A percentile compares a stretch with the other conserved stretches of the same genome.
These are phyloP conservation scores for Aspergillus sp. DNA, from an alignment of 2,329 filamentous ascomycete genomes.

Conservation along the genomic window DNA sequence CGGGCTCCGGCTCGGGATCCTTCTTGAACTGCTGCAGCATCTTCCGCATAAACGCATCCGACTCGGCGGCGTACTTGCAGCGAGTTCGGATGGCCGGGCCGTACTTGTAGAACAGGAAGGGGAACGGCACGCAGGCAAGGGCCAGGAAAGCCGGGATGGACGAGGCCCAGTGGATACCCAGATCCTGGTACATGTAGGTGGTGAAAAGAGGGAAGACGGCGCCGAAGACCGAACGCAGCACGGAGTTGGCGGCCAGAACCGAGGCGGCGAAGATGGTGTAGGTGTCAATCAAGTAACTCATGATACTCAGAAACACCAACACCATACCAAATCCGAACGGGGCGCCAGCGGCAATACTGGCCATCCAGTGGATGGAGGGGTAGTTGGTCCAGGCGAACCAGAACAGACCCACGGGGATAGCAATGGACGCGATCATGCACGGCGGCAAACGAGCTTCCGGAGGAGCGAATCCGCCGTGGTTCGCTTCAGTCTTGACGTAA, in stretches of 20 bases:
- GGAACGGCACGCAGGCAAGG: slow-evolving; percentile 44
- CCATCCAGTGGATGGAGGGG: slow-evolving; percentile 42
- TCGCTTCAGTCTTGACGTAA: slow-evolving; percentile 42
- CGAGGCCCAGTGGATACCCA: slow-evolving; percentile 51
- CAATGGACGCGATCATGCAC: slow-evolving; percentile 49
- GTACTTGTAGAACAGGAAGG: slow-evolving; percentile 47
- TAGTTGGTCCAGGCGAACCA: slow-evolving; percentile 62
- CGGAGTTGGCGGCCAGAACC: slow-evolving; percentile 45
- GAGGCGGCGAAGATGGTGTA: slow-evolving; percentile 46
- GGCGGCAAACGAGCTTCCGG: slow-evolving; percentile 58
- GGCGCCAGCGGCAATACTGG: slow-evolving; percentile 35
- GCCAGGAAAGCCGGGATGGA: slow-evolving; percentile 49
- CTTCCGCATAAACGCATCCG: slow-evolving; percentile 38
- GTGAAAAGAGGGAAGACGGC: slow-evolving; percentile 51
- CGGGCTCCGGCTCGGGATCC: slow-evolving; percentile 3
- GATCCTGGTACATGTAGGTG: slow-evolving; percentile 42
- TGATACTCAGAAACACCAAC: slow-evolving; percentile 40
- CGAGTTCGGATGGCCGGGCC: slow-evolving; percentile 39
- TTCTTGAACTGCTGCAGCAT: slow-evolving; percentile 28
- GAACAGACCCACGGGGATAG: slow-evolving; percentile 58
- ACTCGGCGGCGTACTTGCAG: slow-evolving; percentile 42
- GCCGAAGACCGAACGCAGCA: slow-evolving; percentile 48
- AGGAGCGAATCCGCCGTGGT: slow-evolving; percentile 57
- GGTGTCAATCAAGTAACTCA: slow-evolving; percentile 46
- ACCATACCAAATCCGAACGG: slow-evolving; percentile 46